Evolutionary conservation across 768 basidiomycete species (phyloP).

Genomic region (Omphalotus guepiniiformis): DNA sequence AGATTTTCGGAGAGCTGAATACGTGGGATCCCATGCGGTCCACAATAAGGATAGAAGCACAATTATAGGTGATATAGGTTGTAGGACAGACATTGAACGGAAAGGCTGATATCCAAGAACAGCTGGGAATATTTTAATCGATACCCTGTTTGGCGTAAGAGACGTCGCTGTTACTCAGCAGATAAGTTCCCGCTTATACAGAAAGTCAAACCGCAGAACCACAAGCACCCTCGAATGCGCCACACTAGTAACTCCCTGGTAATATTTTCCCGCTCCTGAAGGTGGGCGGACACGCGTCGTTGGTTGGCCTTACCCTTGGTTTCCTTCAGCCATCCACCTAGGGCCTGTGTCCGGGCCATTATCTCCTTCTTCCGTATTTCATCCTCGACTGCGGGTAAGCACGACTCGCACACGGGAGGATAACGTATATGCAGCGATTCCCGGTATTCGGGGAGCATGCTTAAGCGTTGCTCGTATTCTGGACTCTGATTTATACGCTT

Average conservation of each 20-base stretch:
- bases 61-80: slow-evolving; percentile 46
- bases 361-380: slow-evolving; percentile 74
- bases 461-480: slow-evolving; percentile 60
- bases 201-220: slow-evolving; percentile 44
- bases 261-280: slow-evolving; percentile 38
- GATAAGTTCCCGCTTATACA: slow-evolving; percentile 38
- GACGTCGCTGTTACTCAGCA: slow-evolving; percentile 37
- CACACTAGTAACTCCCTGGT: slow-evolving; percentile 56
- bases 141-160: background rate
- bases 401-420: slow-evolving; percentile 78
- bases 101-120: slow-evolving; percentile 28
- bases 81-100: slow-evolving; percentile 20
- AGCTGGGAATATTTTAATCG: slow-evolving; percentile 18
- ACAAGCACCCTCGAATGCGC: slow-evolving; percentile 66
- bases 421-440: slow-evolving; percentile 76
- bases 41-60: slow-evolving; percentile 63
- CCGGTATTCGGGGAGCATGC: slow-evolving; percentile 65
- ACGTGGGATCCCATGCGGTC: slow-evolving; percentile 86
- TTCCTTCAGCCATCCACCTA: slow-evolving; percentile 65
- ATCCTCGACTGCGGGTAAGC: slow-evolving; percentile 76
- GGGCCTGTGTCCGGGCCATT: slow-evolving; percentile 75
- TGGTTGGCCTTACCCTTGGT: slow-evolving; percentile 63
- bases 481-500: slow-evolving; percentile 48
- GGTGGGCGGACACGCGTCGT: slow-evolving; percentile 40
- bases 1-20: slow-evolving; percentile 52